Evolutionary conservation across 1,284 basidiomycete genomes (phyloP).

Genomic region (Lentinus polychrous): DNA sequence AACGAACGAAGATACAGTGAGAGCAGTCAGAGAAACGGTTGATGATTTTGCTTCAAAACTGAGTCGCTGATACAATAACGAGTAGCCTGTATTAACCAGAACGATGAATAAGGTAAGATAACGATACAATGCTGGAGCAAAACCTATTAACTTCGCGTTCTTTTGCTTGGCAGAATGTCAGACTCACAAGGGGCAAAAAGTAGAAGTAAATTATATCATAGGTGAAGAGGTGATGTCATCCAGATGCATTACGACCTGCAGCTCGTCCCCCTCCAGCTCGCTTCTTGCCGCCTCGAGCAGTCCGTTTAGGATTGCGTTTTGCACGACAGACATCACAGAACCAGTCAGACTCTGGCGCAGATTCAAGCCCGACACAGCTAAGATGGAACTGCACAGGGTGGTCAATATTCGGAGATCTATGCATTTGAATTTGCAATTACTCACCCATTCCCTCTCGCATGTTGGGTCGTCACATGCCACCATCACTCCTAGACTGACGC

Average conservation of each 20-base stretch:
- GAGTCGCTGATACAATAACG: background rate
- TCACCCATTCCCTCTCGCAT: conserved; percentile 92
- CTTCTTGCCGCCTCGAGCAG: conserved; percentile 44
- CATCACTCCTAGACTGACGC: conserved; percentile 92
- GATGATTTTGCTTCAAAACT: conserved; percentile 23
- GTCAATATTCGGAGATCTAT: too few species aligned
- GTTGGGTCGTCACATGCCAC: conserved; percentile 91
- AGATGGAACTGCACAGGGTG: conserved; percentile 68
- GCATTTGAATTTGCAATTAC: conserved; percentile 31
- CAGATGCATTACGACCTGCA: conserved; percentile 5
- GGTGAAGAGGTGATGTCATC: too few species aligned
- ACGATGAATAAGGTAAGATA: background rate
- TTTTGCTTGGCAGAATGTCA: too few species aligned
- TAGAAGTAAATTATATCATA: too few species aligned
- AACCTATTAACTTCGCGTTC: background rate
- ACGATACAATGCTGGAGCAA: background rate
- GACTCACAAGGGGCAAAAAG: too few species aligned
- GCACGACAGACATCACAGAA: conserved; percentile 66
- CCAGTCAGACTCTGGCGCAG: conserved; percentile 76
- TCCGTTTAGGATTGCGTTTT: conserved; percentile 40
- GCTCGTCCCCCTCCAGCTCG: conserved; percentile 24
- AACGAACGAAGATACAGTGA: conserved; percentile 46
- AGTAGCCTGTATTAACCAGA: background rate
- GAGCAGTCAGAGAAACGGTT: conserved; percentile 41
- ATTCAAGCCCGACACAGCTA: conserved; percentile 67